Evolutionary conservation across 129 eudicot species (phyloP), one percentile per base, ranked within the genome.

Genomic region (Artemisia annua): DNA sequence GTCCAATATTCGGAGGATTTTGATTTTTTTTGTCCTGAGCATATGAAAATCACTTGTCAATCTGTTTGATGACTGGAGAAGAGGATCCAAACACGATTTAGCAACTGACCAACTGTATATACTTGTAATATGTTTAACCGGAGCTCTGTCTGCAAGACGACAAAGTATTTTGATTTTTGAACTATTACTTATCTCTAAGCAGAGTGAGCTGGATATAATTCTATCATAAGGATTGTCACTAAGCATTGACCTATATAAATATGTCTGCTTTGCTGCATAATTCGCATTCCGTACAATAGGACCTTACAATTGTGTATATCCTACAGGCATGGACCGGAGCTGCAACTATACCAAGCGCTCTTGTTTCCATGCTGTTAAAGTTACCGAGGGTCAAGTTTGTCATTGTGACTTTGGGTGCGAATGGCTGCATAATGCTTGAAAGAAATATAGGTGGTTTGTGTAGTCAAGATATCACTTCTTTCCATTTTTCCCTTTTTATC

Each of bases 361-460:
- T 93, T 65, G 83, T 89, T 55, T 85, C 92, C 44, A 86, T 93
- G 92, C 87, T 93, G 53, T 69, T 87, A 79, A 87, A 79, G 70
- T 77, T 89, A 78, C 97, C 98, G 46, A 87, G 84, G 30, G 50
- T 86, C 44, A 84, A 87, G 65, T 93, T 87, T 77, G 96, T 84
- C 48, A 83, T 89, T 55, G 96, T 93, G 81, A 93, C 98, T 18
- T 83, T 90, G 52, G 98, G 98, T 71, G 86, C 86, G 78, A 86
- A 85, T 72, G 98, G 98, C 17, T 93, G 98, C 83, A 69, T 93
- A 51, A 93, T 93, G 98, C 85, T 93, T n/a, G 87, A 90, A 82
- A 85, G 96, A 80, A 76, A 85, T 82, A 61, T 17, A 56, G 79
- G 51, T 54, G 95, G 96, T 93, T 73, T 7, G 85, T 44, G 54